Evolutionary conservation across 495 filamentous ascomycete species (phyloP), one percentile per base, ranked within the genome.

Genomic region (Aspergillus ellipticus): DNA sequence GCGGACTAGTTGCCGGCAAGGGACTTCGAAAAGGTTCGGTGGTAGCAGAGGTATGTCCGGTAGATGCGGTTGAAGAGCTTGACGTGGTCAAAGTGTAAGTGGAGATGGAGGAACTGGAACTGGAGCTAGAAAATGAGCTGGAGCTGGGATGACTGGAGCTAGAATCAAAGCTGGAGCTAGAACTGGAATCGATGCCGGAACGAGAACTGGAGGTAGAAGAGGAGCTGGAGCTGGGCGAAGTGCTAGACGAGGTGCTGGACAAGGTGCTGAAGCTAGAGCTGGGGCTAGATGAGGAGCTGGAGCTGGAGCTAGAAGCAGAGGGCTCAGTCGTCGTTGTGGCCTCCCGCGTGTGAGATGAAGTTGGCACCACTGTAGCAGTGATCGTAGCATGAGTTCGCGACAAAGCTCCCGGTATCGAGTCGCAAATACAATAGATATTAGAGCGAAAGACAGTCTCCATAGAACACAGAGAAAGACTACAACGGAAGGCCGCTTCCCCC

Each of bases 401-500:
- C 17, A 83, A 62, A 31, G 85, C 81, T 17, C 72, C 73, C 11
- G 69, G 49, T 19, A 85, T 68, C 2, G 74, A 74, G 42, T 72
- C 69, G 57, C 87, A 90, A 66, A 89, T 85, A 48, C 70, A 65
- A 60, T 83, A 84, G 16, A 78, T 82, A 37, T 71, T 73, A 6
- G 64, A 60, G 9, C 43, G 61, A 13, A 64, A 50, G 4, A 61
- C 52, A 6, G 65, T 58, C 2, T 64, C 53, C 16, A 66, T 45
- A 17, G 71, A 54, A 47, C 80, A 83, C 20, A 58, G 48, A 1
- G 79, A 77, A 45, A 79, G 66, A 11, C 85, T 76, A 64, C 88
- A 92, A 55, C 80, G 78, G 53, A 88, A 64, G 8, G 81, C 84
- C 6, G 77, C 85, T 67, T 90, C 88, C 10, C 87, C 87, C 46